phyloP scores from a whole-genome alignment of 371 early-diverging fungal genomes.

The Rhizopus arrhizus region DNA sequence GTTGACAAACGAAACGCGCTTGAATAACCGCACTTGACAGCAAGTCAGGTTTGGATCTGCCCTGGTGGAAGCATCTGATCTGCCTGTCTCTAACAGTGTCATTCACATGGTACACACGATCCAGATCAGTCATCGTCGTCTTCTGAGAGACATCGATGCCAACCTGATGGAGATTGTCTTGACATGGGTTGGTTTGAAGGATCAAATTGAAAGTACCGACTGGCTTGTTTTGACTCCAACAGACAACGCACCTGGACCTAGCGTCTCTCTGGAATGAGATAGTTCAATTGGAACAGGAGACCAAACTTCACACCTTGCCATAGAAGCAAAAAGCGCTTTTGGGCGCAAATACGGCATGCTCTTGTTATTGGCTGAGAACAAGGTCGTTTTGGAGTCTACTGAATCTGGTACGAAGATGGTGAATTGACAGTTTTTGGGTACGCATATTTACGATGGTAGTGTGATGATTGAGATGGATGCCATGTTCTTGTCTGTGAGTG shows the following conservation, averaged over 20 bases:
- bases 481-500: no score
- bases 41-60: no score
- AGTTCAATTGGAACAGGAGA: slow-evolving; percentile 44
- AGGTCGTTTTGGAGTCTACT: slow-evolving; percentile 27
- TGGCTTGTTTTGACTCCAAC: slow-evolving; percentile 54
- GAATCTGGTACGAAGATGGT: slow-evolving; percentile 27
- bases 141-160: slow-evolving; percentile 51
- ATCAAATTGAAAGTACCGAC: slow-evolving; percentile 33
- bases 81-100: slow-evolving; percentile 54
- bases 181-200: slow-evolving; percentile 40
- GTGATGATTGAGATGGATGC: no score
- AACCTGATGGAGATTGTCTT: slow-evolving; percentile 43
- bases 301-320: slow-evolving; percentile 47
- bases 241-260: slow-evolving; percentile 57
- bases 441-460: slow-evolving; percentile 25
- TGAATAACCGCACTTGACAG: no score
- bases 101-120: slow-evolving; percentile 54
- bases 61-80: slow-evolving; percentile 25
- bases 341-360: slow-evolving; percentile 33
- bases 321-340: slow-evolving; percentile 15
- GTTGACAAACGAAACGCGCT: no score
- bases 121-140: slow-evolving; percentile 45
- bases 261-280: slow-evolving; percentile 45
- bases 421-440: slow-evolving; percentile 29
- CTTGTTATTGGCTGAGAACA: slow-evolving; percentile 45